These are phyloP conservation scores for Saccharomyces paradoxus DNA, from an alignment of 805 yeast species.

Conservation along the genomic window DNA sequence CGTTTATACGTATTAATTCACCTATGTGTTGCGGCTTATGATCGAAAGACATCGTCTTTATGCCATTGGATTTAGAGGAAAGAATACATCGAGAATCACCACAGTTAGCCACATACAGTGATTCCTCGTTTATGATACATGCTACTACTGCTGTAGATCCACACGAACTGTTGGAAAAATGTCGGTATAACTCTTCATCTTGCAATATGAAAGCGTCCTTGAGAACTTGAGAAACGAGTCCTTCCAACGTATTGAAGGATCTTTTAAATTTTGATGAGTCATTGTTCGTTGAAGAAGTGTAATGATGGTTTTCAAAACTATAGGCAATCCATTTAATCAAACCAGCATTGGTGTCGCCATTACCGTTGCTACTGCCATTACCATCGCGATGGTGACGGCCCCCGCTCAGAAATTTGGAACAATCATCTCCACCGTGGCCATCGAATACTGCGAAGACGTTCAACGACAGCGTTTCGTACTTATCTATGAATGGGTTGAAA, in stretches of 20 bases:
- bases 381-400: slow-evolving; percentile 4
- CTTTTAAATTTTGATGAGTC: slow-evolving; percentile 6
- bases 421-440: slow-evolving; percentile 71
- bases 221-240: slow-evolving; percentile 31
- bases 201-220: slow-evolving; percentile 39
- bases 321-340: slow-evolving; percentile 24
- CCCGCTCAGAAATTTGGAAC: slow-evolving; percentile 46
- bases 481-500: slow-evolving; percentile 25
- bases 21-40: slow-evolving; percentile 96
- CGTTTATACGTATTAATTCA: slow-evolving; percentile 79
- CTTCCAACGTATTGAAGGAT: slow-evolving; percentile 28
- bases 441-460: slow-evolving; percentile 67
- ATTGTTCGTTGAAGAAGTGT: slow-evolving; percentile 13
- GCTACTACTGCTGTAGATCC: slow-evolving; percentile 49
- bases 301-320: slow-evolving; percentile 26
- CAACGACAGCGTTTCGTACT: slow-evolving; percentile 15
- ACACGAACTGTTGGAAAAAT: slow-evolving; percentile 34
- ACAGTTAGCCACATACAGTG: slow-evolving; percentile 55
- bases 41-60: slow-evolving; percentile 60
- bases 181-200: slow-evolving; percentile 38
- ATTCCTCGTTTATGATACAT: slow-evolving; percentile 35
- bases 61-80: slow-evolving; percentile 41
- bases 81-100: slow-evolving; percentile 71
- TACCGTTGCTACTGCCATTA: slow-evolving; percentile 6
- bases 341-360: slow-evolving; percentile 14